These are phyloP conservation scores for Ascochyta fabae DNA, from an alignment of 2,329 filamentous ascomycete genomes.

Conservation along the genomic window DNA sequence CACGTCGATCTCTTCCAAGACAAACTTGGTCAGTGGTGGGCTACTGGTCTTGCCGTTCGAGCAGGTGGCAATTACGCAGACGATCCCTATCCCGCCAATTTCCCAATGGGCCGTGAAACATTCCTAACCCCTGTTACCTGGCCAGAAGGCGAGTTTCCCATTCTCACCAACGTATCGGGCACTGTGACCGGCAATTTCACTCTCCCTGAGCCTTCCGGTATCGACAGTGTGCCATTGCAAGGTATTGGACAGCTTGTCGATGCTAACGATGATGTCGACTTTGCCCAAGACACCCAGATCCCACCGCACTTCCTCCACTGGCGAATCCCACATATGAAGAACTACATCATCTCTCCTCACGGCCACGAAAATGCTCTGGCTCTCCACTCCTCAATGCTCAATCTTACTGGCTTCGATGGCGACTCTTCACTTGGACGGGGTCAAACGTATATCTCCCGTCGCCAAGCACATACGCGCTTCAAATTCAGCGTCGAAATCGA, in stretches of 20 bases:
- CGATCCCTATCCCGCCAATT: too few relatives aligned
- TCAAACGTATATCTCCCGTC: too few relatives aligned
- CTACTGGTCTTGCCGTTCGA: too few relatives aligned
- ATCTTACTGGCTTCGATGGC: not conserved
- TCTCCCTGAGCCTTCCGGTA: too few relatives aligned
- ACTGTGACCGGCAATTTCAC: too few relatives aligned
- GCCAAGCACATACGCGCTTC: too few relatives aligned
- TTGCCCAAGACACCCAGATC: not conserved
- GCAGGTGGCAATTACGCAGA: too few relatives aligned
- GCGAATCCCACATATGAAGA: not conserved
- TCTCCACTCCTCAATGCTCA: not conserved
- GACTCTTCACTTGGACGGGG: not conserved
- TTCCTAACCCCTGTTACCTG: too few relatives aligned
- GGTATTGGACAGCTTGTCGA: not conserved
- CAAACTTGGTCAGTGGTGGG: not conserved
- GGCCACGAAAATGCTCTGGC: not conserved
- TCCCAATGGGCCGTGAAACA: too few relatives aligned
- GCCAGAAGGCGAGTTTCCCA: too few relatives aligned
- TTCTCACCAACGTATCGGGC: too few relatives aligned
- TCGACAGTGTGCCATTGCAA: not conserved
- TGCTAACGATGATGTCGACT: not conserved
- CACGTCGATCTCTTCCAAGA: conserved; percentile 20
- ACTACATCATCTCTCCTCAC: not conserved
- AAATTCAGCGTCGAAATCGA: too few relatives aligned
- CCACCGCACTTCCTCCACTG: not conserved